Conservation (phyloP, 1,284 basidiomycete genomes). For the Cryptococcus hybrid region DNA sequence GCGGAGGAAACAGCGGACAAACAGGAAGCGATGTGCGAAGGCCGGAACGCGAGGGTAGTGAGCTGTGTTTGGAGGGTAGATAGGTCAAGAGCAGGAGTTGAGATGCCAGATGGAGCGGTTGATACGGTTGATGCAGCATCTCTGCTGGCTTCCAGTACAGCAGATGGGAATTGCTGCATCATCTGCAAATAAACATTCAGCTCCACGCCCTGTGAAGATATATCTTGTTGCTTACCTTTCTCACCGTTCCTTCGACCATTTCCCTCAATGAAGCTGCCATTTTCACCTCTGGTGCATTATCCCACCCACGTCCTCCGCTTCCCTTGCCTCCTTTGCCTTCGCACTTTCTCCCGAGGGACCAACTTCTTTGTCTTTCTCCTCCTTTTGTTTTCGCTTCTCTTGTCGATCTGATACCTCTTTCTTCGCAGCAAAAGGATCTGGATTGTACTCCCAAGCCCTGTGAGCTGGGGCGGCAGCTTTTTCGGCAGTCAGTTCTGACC, state of each 20-base stretch:
- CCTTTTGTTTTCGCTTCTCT: slow-evolving; percentile 52
- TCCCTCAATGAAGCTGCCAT: slow-evolving; percentile 78
- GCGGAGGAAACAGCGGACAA: slow-evolving; percentile 42
- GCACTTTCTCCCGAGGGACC: slow-evolving; percentile 7
- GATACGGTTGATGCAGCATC: slow-evolving; percentile 34
- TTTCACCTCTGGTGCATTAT: slow-evolving; percentile 73
- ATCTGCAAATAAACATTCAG: slow-evolving; percentile 31
- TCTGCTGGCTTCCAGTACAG: slow-evolving; percentile 47
- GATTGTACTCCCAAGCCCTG: slow-evolving; percentile 78
- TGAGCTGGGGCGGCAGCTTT: slow-evolving; percentile 67
- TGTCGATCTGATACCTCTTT: slow-evolving; percentile 66
- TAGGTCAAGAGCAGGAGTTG: slow-evolving; percentile 36
- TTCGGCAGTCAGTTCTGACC: slow-evolving; percentile 69
- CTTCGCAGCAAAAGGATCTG: slow-evolving; percentile 76
- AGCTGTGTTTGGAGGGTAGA: slow-evolving; percentile 40
- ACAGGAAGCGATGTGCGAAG: slow-evolving; percentile 48
- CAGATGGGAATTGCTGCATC: slow-evolving; percentile 51
- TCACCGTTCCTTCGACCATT: slow-evolving; percentile 77
- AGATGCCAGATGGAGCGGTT: slow-evolving; percentile 25
- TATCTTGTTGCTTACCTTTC: slow-evolving; percentile 57
- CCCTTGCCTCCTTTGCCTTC: slow-evolving; percentile 20
- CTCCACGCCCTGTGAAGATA: neutral
- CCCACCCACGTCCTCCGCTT: slow-evolving; percentile 57
- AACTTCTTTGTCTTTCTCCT: slow-evolving; percentile 7
- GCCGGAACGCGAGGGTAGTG: slow-evolving; percentile 50